Evolutionary conservation across 2,329 filamentous ascomycete genomes (phyloP), one percentile per base, ranked within the genome.

Genomic region (Periglandula ipomoeae): DNA sequence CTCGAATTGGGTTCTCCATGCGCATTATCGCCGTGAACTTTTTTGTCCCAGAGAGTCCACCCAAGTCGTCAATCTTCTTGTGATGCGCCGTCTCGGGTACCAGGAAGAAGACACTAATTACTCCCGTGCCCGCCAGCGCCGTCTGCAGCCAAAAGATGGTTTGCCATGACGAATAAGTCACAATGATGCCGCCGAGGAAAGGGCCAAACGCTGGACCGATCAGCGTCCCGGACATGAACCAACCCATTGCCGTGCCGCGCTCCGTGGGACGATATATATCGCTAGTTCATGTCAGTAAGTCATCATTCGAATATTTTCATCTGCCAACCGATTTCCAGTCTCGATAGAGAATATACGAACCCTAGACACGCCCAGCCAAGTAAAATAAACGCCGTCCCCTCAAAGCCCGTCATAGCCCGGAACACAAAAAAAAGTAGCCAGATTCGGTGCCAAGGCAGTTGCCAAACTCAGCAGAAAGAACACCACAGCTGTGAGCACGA

Each of bases 61-160:
- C 67, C 1, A 89, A 70, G 38, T 88, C 82, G 7, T 75, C 68
- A 19, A 78, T 77, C 50, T 78, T 77, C 58, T 75, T 80, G 52
- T 78, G 73, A 50, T 84, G 82, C 45, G 86, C 84, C 0, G 85
- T 90, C 61, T 90, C 85, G 0, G 84, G 83, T 10, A 89, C 73
- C 11, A 87, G 67, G 56, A 87, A 79, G 54, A 79, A 75, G 27
- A 85, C 74, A 1, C 82, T 74, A 0, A 82, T 19, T 0, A 75
- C 70, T 1, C 78, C 82, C 0, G 76, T 59, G 2, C 76, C 84
- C 0, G 81, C 82, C 5, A 89, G 71, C 0, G 76, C 85, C 0
- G 82, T 80, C 59, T 89, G 85, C 0, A 90, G 70, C 81, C 84
- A 89, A 67, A 89, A 89, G 47, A 89, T 87, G 38, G 78, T 77